Evolutionary conservation across 192 early-diverging fungal genomes (phyloP).

Genomic region (Pilaira anomala): DNA sequence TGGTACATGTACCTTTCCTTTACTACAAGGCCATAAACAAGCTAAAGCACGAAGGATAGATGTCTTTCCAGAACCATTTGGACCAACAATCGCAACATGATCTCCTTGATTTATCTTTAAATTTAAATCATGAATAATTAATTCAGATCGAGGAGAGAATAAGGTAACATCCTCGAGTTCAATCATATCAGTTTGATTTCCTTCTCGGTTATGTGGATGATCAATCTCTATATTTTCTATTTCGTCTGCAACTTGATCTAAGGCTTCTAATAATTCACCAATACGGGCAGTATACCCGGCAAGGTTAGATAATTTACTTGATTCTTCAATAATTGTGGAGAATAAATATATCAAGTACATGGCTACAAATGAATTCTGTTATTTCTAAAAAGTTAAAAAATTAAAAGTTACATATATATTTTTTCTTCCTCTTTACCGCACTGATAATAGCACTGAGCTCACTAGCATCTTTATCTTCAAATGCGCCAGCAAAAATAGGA

Average conservation of each 20-base stretch:
- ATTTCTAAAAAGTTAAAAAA: background rate
- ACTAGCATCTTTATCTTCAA: constrained; percentile 62
- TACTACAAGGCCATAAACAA: constrained; percentile 64
- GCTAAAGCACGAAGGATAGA: constrained; percentile 74
- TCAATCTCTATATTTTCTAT: constrained; percentile 50
- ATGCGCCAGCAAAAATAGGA: constrained; percentile 77
- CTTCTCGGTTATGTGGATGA: constrained; percentile 15
- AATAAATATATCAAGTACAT: constrained; percentile 84
- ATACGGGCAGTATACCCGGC: constrained; percentile 84
- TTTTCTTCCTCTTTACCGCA: constrained; percentile 38
- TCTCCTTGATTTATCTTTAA: constrained; percentile 49
- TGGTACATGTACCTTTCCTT: constrained; percentile 42
- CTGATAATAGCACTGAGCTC: constrained; percentile 79
- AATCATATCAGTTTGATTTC: constrained; percentile 18
- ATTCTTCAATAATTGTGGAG: constrained; percentile 65
- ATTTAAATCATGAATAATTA: constrained; percentile 44
- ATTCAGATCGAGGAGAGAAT: constrained; percentile 30
- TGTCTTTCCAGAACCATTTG: constrained; percentile 85
- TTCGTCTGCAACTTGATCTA: constrained; percentile 52
- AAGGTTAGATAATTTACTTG: constrained; percentile 67
- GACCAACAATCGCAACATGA: constrained; percentile 65
- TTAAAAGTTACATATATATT: background rate
- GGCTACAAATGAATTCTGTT: constrained; percentile 72
- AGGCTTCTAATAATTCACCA: constrained; percentile 70
- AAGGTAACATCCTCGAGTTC: constrained; percentile 38